Evolutionary conservation across 2,329 filamentous ascomycete species (phyloP), one percentile per base, ranked within the genome.

Genomic region (Ophiocordyceps camponoti-saundersi): DNA sequence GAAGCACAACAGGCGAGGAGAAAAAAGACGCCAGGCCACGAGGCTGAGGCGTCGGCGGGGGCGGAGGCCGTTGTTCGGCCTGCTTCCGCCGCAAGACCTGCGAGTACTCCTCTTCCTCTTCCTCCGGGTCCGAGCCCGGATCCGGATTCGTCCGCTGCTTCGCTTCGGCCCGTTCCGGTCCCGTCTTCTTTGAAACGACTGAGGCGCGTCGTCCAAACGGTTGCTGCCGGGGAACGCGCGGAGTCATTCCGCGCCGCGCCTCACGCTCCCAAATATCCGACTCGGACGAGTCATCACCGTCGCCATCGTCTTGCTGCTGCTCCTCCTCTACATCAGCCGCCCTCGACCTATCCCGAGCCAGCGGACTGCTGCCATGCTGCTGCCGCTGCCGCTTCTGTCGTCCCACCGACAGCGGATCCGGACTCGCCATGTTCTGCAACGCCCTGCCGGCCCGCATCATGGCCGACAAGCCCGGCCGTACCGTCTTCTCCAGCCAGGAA

Each of bases 221-320:
- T 41, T 57, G 57, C 22, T 61, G 55, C n/a, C 53, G 53, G 32
- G 52, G 46, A 21, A 59, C 53, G 6, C 51, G 57, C 11, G 70
- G 67, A 7, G 36, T 39, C 1, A 65, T 65, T 7, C 65, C 61
- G 13, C 74, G 67, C 46, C 69, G 65, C 12, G 74, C 75, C 55
- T 79, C 75, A 22, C 77, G 55, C 30, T 72, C 74, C 74, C 75
- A 79, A 12, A 79, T 65, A 51, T 79, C 63, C 12, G 69, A 70
- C 3, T 68, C 66, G 23, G 23, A 26, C 23, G 23, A 26, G n/a
- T 70, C 68, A 23, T 65, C 42, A 6, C 56, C 53, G 40, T 54
- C 51, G 0, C 29, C 51, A 6, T 45, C 30, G 15, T 48, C 51
- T 39, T 58, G 51, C 4, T 49, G 20, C 34, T 51, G 53, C 16